phyloP scores from a whole-genome alignment of 257 asterid genomes.

The Lithospermum erythrorhizon region DNA sequence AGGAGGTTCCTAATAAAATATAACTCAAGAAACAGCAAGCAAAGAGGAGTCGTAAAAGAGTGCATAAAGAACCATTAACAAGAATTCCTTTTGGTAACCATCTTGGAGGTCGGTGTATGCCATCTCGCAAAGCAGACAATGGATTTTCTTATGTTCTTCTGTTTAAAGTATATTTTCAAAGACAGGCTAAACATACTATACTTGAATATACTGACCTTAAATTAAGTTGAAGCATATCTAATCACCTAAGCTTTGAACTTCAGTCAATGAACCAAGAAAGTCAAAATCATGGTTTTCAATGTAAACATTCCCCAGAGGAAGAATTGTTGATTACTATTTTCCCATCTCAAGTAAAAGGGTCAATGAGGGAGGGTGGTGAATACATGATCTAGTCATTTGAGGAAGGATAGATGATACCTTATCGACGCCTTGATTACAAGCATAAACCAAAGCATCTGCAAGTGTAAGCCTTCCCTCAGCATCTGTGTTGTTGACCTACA shows the following conservation, averaged over 20 bases:
- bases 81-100: background rate
- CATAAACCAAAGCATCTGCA: conserved; percentile 92
- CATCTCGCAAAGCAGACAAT: background rate
- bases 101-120: background rate
- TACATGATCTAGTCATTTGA: background rate
- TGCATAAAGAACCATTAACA: background rate
- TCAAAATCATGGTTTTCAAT: background rate
- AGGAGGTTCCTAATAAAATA: conserved; percentile 2
- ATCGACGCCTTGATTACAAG: conserved; percentile 93
- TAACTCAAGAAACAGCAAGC: background rate
- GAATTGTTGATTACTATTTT: background rate
- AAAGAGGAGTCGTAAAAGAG: background rate
- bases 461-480: conserved; percentile 99
- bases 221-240: background rate
- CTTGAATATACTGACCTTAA: background rate
- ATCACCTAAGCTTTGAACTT: background rate
- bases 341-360: background rate
- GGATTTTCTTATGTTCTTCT: background rate
- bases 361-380: background rate
- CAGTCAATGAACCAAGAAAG: background rate
- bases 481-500: conserved; percentile 92
- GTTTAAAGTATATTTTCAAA: too few species aligned
- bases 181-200: too few species aligned
- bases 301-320: background rate
- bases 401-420: conserved; percentile 43